These are phyloP conservation scores for Stagonosporopsis rhizophila DNA, from an alignment of 2,329 filamentous ascomycete genomes.

Conservation along the genomic window DNA sequence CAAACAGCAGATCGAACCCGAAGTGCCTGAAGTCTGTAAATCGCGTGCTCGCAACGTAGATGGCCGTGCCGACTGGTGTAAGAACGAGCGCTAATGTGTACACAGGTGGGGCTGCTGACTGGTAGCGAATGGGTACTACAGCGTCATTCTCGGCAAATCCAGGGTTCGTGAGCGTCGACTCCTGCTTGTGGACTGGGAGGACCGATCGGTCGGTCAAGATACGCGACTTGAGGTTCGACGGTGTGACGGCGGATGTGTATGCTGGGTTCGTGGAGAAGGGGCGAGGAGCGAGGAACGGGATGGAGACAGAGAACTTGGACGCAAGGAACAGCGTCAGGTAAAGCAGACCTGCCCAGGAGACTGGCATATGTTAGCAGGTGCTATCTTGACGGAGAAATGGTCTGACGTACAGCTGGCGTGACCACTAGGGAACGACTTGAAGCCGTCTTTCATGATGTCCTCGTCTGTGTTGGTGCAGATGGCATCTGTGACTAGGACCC, in stretches of 20 bases:
- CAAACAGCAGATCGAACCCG: conserved; percentile 89
- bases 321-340: conserved; percentile 89
- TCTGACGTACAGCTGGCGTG: conserved; percentile 68
- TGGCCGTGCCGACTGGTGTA: conserved; percentile 74
- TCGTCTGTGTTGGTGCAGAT: conserved; percentile 76
- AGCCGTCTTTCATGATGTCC: conserved; percentile 75
- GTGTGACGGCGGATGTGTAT: conserved; percentile 54
- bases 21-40: conserved; percentile 91
- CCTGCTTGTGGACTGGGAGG: conserved; percentile 38
- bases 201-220: conserved; percentile 10
- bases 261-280: conserved; percentile 58
- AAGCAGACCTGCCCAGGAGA: conserved; percentile 78
- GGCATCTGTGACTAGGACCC: conserved; percentile 73
- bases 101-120: conserved; percentile 82
- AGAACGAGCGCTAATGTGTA: conserved; percentile 76
- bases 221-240: conserved; percentile 40
- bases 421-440: conserved; percentile 82
- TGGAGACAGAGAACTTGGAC: conserved; percentile 77
- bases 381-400: too few relatives aligned
- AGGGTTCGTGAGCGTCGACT: conserved; percentile 28
- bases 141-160: conserved; percentile 35
- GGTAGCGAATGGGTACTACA: conserved; percentile 66
- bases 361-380: conserved; percentile 37
- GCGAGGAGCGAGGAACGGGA: conserved; percentile 70
- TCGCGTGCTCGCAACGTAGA: conserved; percentile 84